Evolutionary conservation across 257 asterid genomes (phyloP).

Genomic region (Salvia hispanica): DNA sequence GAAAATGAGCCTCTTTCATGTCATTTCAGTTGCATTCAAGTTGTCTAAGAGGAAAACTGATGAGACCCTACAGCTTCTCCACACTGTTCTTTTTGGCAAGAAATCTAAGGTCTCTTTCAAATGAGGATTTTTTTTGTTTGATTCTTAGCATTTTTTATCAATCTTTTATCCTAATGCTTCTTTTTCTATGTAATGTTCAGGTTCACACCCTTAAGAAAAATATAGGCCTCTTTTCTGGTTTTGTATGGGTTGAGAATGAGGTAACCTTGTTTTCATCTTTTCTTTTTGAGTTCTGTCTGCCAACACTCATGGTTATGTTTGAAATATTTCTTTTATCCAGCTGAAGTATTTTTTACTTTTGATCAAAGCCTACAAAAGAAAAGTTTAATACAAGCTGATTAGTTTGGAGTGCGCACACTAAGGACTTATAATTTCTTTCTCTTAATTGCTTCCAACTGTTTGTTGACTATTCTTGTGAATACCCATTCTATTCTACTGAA

Average conservation of each 20-base stretch:
- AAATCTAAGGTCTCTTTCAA: conserved; percentile 63
- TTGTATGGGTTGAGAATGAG: conserved; percentile 86
- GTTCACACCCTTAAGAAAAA: conserved; percentile 71
- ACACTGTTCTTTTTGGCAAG: conserved; percentile 82
- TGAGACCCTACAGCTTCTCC: conserved; percentile 86
- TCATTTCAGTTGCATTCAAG: conserved; percentile 77
- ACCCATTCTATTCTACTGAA: neutral
- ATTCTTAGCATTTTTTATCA: conserved; percentile 24
- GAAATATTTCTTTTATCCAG: neutral
- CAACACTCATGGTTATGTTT: conserved; percentile 6
- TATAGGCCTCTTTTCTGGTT: conserved; percentile 91
- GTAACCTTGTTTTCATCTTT: conserved; percentile 35
- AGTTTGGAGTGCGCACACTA: conserved; percentile 14
- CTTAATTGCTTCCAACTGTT: neutral
- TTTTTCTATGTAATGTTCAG: conserved; percentile 41
- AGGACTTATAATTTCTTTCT: neutral
- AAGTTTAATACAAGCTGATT: neutral
- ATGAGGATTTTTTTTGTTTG: conserved; percentile 18
- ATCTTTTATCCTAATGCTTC: conserved; percentile 21
- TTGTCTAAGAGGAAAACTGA: conserved; percentile 91
- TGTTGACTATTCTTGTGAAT: neutral
- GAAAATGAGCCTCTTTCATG: conserved; percentile 18
- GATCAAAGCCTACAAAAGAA: neutral
- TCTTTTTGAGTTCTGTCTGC: conserved; percentile 8
- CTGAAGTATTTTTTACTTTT: neutral